A percentile compares a stretch with the other conserved stretches of the same genome.
Conservation (phyloP, 169 alveolate species). For the Plasmodium ovale region DNA sequence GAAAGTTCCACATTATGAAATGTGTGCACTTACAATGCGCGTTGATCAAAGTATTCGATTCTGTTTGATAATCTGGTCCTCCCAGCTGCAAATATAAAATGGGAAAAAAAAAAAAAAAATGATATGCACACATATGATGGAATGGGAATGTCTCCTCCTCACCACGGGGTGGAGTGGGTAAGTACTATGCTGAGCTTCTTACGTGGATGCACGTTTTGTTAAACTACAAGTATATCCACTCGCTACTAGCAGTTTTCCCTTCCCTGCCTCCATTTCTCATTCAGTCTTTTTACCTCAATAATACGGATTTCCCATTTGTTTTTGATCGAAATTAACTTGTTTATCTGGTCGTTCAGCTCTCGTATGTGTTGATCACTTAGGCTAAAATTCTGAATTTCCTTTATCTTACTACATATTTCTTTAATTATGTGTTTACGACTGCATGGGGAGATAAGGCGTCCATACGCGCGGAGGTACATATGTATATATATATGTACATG, state of each 20-base stretch:
- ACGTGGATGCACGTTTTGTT: too few relatives aligned
- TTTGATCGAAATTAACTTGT: constrained; percentile 91
- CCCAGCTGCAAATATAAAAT: constrained; percentile 37
- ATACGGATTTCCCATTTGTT: constrained; percentile 94
- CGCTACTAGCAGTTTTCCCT: too few relatives aligned
- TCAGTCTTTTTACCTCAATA: constrained; percentile 92
- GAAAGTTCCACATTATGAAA: not conserved
- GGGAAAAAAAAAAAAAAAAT: not conserved
- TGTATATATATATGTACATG: not conserved
- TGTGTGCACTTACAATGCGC: constrained; percentile 59
- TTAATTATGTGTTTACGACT: constrained; percentile 78
- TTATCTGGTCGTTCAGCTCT: constrained; percentile 95
- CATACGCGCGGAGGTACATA: not conserved
- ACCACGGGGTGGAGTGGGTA: too few relatives aligned
- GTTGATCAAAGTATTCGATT: constrained; percentile 61
- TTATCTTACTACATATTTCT: constrained; percentile 90
- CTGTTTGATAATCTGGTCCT: constrained; percentile 68
- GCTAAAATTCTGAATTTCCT: constrained; percentile 94
- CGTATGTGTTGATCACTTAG: constrained; percentile 94
- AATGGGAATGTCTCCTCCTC: too few relatives aligned
- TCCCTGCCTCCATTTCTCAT: too few relatives aligned
- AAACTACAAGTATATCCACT: too few relatives aligned
- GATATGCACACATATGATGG: not conserved
- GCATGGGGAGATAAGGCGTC: not conserved
- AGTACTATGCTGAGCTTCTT: too few relatives aligned